Percentiles rank a stretch among this genome's conserved stretches.
These are phyloP conservation scores for Fusarium robinianum DNA, from an alignment of 2,329 filamentous ascomycete genomes.

Conservation along the genomic window DNA sequence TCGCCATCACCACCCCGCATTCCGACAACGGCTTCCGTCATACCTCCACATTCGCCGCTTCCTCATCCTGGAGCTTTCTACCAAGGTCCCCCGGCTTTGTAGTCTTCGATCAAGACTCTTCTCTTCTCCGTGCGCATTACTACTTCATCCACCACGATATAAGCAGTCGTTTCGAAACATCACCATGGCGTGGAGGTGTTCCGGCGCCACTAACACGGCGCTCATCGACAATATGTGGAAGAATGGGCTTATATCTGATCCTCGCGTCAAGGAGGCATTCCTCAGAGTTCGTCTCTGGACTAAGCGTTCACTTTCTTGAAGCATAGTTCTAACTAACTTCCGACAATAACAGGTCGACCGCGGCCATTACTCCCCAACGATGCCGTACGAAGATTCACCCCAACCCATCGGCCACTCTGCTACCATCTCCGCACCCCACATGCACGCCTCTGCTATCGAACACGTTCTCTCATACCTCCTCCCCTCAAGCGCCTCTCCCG, in stretches of 20 bases:
- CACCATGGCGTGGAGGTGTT: slow-evolving; percentile 88
- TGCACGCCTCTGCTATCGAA: slow-evolving; percentile 61
- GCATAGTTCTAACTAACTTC: neutral
- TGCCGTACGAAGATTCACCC: slow-evolving; percentile 68
- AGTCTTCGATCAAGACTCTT: neutral
- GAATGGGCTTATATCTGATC: slow-evolving; percentile 73
- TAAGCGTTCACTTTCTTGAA: too few relatives aligned
- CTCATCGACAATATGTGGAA: slow-evolving; percentile 78
- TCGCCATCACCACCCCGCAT: too few relatives aligned
- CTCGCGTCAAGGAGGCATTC: slow-evolving; percentile 79
- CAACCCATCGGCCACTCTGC: slow-evolving; percentile 59
- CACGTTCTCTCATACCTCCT: slow-evolving; percentile 52
- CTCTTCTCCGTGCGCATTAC: slow-evolving; percentile 1
- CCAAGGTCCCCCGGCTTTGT: neutral
- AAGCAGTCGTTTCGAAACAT: slow-evolving; percentile 11
- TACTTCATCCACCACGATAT: slow-evolving; percentile 5
- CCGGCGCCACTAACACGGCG: slow-evolving; percentile 72
- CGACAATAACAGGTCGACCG: slow-evolving; percentile 93
- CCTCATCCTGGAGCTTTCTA: neutral
- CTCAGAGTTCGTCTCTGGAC: slow-evolving; percentile 59
- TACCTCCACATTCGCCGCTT: neutral
- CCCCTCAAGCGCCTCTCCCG: slow-evolving; percentile 41
- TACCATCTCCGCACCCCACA: slow-evolving; percentile 65
- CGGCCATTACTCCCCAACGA: slow-evolving; percentile 74
- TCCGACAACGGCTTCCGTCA: too few relatives aligned